Conservation (phyloP, 768 basidiomycete genomes). For the Rhizopogon vesiculosus region DNA sequence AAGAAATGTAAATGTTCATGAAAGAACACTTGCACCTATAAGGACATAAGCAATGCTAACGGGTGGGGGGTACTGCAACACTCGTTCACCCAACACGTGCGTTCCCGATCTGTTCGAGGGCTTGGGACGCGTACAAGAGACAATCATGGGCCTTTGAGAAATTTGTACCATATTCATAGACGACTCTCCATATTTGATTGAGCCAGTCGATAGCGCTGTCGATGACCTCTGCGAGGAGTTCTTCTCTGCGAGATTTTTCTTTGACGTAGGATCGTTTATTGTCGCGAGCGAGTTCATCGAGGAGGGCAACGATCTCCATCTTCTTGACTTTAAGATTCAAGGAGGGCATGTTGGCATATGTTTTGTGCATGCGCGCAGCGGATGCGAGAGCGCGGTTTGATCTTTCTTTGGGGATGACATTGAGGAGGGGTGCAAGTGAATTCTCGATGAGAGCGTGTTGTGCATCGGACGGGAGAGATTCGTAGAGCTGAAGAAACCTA, state of each 20-base stretch:
- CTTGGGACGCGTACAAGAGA: slow-evolving; percentile 47
- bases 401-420: slow-evolving; percentile 33
- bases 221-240: slow-evolving; percentile 52
- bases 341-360: slow-evolving; percentile 37
- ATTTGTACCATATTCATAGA: slow-evolving; percentile 53
- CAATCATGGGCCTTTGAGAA: slow-evolving; percentile 51
- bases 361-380: slow-evolving; percentile 35
- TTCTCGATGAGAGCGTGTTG: slow-evolving; percentile 45
- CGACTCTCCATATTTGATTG: slow-evolving; percentile 57
- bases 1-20: slow-evolving; percentile 40
- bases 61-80: not conserved
- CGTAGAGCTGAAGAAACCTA: slow-evolving; percentile 46
- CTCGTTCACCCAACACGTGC: slow-evolving; percentile 32
- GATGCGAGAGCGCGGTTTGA: slow-evolving; percentile 35
- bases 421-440: slow-evolving; percentile 45
- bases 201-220: slow-evolving; percentile 56
- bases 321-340: slow-evolving; percentile 52
- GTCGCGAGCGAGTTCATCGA: slow-evolving; percentile 51
- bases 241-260: slow-evolving; percentile 49
- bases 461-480: slow-evolving; percentile 48
- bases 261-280: slow-evolving; percentile 47
- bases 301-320: slow-evolving; percentile 45
- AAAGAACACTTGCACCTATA: slow-evolving; percentile 53
- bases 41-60: slow-evolving; percentile 4
- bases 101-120: slow-evolving; percentile 38